phyloP scores from a whole-genome alignment of 805 yeast species.

The Starmerella roubikii region DNA sequence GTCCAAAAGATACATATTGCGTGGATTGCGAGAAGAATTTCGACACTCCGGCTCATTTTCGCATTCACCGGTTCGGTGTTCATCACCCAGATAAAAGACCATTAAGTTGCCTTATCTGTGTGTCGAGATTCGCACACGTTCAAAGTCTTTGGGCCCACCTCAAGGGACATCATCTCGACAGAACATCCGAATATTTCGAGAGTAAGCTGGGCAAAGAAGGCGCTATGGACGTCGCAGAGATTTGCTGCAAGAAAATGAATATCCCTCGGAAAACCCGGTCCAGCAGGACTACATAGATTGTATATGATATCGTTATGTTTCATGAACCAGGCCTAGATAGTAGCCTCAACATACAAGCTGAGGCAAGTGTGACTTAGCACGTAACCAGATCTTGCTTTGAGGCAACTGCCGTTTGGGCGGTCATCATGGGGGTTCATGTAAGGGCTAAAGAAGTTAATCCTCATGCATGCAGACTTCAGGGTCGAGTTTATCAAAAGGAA shows the following conservation, averaged over 20 bases:
- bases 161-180: background rate
- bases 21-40: background rate
- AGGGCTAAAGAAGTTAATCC: no score
- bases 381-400: no score
- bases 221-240: background rate
- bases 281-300: no score
- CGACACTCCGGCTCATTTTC: background rate
- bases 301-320: no score
- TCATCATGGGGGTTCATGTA: no score
- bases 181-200: background rate
- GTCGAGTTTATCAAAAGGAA: no score
- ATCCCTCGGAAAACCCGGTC: background rate
- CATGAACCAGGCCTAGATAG: no score
- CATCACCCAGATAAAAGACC: background rate
- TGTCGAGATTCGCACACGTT: background rate
- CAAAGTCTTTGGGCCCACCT: constrained; percentile 1
- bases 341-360: no score
- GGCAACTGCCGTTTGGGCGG: no score
- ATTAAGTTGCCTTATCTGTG: background rate
- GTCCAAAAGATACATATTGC: background rate
- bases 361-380: no score
- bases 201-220: background rate
- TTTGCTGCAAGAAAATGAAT: background rate
- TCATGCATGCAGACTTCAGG: no score
- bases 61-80: background rate